Base-by-base conservation (phyloP, 257 asterid species). In the Misopates orontium region DNA sequence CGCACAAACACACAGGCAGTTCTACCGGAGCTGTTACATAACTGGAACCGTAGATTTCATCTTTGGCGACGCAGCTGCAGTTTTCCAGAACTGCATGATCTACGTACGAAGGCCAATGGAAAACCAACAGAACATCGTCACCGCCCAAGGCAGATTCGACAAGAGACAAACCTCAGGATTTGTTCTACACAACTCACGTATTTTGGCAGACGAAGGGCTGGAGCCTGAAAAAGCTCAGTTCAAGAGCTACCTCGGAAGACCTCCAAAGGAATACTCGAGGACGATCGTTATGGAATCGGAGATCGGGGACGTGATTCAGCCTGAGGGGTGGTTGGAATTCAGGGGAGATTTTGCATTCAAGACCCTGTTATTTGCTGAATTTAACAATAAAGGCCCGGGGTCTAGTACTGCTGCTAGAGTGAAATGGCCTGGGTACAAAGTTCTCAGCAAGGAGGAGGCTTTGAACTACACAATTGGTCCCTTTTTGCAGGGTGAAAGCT, bases 41-140 rank as follows among this genome's bases (percentile, higher is more conserved):
- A 82, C 95, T 0, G 96, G 97, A 1, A 85, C 95, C 0, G 77
- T 87, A 0, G 95, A 92, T 53, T 82, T 89, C 86, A 85, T 92
- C 50, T 84, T 87, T 56, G 98, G 98, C 0, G 93, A 89, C 36
- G 95, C 95, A 0, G 85, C 97, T 0, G 87, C 91, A 1, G 54
- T 89, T 0, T 80, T 92, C 84, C 95, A 92, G 25, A 89, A 87
- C 75, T 92, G 97, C 73, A 75, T 76, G 78, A 82, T 92, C 73
- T 82, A 82, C 71, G 75, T 77, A 1, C 75, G 88, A 1, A 84
- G 71, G 64, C 95, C 95, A 0, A 2, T 73, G 75, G 85, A 81
- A 4, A 80, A 74, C 53, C 98, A 89, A 55, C 78, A 82, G 41
- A 89, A 78, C 74, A 76, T 78, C 0, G 79, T 92, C 10, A 89